Base-by-base conservation (phyloP, 2,329 filamentous ascomycete species). In the Penicillium italicum region DNA sequence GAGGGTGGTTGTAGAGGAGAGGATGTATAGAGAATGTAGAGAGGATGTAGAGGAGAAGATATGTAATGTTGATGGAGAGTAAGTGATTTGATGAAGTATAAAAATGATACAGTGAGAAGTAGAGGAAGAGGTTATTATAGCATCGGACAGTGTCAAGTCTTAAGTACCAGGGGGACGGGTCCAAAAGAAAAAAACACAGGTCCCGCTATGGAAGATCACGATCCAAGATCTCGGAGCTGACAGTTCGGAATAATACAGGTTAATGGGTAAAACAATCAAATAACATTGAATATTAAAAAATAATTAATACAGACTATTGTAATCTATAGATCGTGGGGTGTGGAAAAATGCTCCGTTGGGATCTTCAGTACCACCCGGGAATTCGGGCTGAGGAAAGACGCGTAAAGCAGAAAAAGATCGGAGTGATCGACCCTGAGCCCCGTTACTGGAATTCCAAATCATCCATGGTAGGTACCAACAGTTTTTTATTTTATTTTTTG, bases 191-290 rank as follows among this genome's bases (percentile, higher is more conserved):
- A 38, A 26, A 31, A 50, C 5, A 50, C 65, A 68, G 62, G 63
- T 63, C 59, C 65, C 67, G 66, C 68, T 70, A 71, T 71, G 66
- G 69, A 71, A 71, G 69, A 72, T 72, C 69, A 64, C 66, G 69
- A 72, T 69, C 69, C 68, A 71, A 71, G 69, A 72, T 72, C 69
- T 72, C 66, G 67, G 68, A 72, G 69, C 68, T 72, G 69, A 72
- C 69, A 71, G 62, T 66, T 66, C 57, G 63, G 62, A 62, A 61
- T 56, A 62, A 65, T 64, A 66, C 63, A 28, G n/a, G 22, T 30
- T 24, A 30, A 57, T 45, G 37, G 24, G 22, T 42, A 58, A 56
- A 33, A 48, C 44, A 28, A 28, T 28, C 8, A 28, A 28, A 28
- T 28, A 24, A 5, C 4, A 38, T 22, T 45, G 24, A 43, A 49